Percentiles rank a stretch among this genome's conserved stretches.
phyloP scores from a whole-genome alignment of 129 eudicot genomes.

The Lactuca sativa region DNA sequence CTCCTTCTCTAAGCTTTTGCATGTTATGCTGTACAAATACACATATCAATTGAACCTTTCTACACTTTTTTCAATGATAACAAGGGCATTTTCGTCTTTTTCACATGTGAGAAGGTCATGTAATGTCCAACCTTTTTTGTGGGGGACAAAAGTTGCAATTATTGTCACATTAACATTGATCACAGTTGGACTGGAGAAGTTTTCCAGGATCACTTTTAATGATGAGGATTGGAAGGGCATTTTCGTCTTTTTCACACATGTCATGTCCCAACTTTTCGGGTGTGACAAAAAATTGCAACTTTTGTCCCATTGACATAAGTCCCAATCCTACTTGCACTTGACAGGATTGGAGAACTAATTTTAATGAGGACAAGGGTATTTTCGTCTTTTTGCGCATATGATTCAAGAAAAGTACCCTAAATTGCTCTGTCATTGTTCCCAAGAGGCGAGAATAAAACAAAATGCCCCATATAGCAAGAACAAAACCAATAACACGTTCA shows the following conservation, averaged over 20 bases:
- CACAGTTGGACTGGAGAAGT: background rate
- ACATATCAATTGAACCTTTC: slow-evolving; percentile 14
- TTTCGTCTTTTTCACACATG: too few species aligned
- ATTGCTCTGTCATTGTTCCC: slow-evolving; percentile 98
- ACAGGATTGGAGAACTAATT: too few species aligned
- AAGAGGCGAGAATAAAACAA: slow-evolving; percentile 91
- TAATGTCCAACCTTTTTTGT: too few species aligned
- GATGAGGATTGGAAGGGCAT: too few species aligned
- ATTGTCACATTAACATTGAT: too few species aligned
- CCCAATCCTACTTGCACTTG: too few species aligned
- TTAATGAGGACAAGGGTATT: background rate
- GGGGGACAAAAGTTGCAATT: too few species aligned
- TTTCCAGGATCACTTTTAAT: too few species aligned
- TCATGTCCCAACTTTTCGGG: too few species aligned
- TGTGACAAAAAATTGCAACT: background rate
- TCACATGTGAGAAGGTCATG: too few species aligned
- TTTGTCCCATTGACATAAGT: background rate
- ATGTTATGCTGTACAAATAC: slow-evolving; percentile 72
- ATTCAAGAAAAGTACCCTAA: slow-evolving; percentile 65
- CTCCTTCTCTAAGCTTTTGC: slow-evolving; percentile 95
- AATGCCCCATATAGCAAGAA: slow-evolving; percentile 98
- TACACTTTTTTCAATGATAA: too few species aligned
- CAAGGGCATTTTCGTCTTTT: too few species aligned
- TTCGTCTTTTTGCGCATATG: slow-evolving; percentile 2
- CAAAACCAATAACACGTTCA: slow-evolving; percentile 88